Base-by-base conservation (phyloP, 768 basidiomycete species). In the Grammothele lineata region DNA sequence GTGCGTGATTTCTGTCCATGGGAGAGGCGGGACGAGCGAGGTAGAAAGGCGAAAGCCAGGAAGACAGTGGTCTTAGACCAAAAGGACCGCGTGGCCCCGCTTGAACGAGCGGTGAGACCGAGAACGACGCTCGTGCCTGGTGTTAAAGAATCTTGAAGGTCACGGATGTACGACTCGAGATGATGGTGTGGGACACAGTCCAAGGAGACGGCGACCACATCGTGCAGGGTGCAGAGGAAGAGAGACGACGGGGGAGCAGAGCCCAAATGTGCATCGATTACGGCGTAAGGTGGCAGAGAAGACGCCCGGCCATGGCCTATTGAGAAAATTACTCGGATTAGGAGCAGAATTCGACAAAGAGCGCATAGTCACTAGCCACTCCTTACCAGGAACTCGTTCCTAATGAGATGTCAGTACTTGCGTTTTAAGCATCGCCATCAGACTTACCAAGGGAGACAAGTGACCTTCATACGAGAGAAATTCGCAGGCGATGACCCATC, bases 1-100 rank as follows among this genome's bases (percentile, higher is more conserved):
- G 47, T 45, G 32, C 50, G 45, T 26, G 21, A 23, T 39, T 25
- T 24, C 36, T 17, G 9, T 36, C 15, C n/a, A n/a, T n/a, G 15
- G 15, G 30, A 32, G 15, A 14, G 39, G 18, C 44, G 42, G 40
- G 53, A 44, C 34, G 33, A 33, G 25, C 58, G 57, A 3, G 57
- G 50, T 24, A 60, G 45, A 45, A 59, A 62, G 0, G 61, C 56
- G 15, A 60, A 35, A 3, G 55, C 51, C 5, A 56, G 47, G 23
- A 60, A 32, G 21, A 57, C 46, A 27, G 50, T 52, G 6, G 30
- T 18, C 2, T 33, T 27, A 34, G 53, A 26, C 19, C 8, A 6
- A 36, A 51, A 38, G 7, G 53, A 52, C 0, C 40, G 24, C 3
- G 36, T 32, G n/a, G 44, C 38, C 23, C 44, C 30, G 9, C 43